phyloP scores from a whole-genome alignment of 1,139 yeast genomes.

The Zygosaccharomyces sapae region DNA sequence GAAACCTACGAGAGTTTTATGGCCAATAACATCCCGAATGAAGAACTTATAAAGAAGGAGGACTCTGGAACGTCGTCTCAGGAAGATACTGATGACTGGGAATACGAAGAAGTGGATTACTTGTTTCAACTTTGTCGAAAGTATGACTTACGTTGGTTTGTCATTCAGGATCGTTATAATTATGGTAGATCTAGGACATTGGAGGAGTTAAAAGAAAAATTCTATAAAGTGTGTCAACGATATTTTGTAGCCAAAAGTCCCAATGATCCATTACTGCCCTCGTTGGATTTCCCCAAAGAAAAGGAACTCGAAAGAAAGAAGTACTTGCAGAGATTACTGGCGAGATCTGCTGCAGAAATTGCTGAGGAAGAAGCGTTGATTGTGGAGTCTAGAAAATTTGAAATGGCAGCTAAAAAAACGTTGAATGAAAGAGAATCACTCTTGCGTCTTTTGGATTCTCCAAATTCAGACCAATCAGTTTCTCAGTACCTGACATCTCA shows the following conservation, averaged over 20 bases:
- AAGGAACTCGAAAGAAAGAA: conserved; percentile 76
- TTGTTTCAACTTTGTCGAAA: conserved; percentile 66
- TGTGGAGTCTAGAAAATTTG: conserved; percentile 88
- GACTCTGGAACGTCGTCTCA: conserved; percentile 3
- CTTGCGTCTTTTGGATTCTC: conserved; percentile 78
- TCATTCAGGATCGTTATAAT: conserved; percentile 70
- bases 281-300: conserved; percentile 54
- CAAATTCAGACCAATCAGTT: conserved; percentile 62
- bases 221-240: conserved; percentile 55
- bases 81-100: conserved; percentile 46
- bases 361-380: conserved; percentile 96
- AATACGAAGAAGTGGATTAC: conserved; percentile 70
- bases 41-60: conserved; percentile 28
- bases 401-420: conserved; percentile 87
- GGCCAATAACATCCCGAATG: conserved; percentile 37
- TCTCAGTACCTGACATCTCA: conserved; percentile 81
- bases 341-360: conserved; percentile 90
- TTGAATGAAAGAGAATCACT: conserved; percentile 77
- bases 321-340: conserved; percentile 69
- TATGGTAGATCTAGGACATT: conserved; percentile 38
- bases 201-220: conserved; percentile 82
- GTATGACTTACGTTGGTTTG: conserved; percentile 85
- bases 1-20: conserved; percentile 59
- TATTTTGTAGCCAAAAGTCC: conserved; percentile 36
- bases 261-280: conserved; percentile 41